Base-by-base conservation (phyloP, 805 yeast genomes). In the Saturnispora dispora region DNA sequence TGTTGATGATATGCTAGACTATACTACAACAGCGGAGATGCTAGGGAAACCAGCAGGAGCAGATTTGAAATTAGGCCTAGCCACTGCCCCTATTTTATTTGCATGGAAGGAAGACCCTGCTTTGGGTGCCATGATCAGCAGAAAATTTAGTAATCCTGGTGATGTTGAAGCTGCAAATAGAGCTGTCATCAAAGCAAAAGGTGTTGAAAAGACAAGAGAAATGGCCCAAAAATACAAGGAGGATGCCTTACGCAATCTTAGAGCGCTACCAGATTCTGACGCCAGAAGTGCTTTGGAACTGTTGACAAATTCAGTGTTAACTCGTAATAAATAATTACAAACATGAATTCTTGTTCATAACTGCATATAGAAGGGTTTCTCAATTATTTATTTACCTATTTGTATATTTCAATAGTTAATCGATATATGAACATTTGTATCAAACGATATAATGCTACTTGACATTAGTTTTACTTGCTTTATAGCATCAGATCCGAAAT, bases 21-120 rank as follows among this genome's bases (percentile, higher is more conserved):
- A 88, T 66, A 88, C 97, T 0, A 82, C 88, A n/a, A 81, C 90
- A 30, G 87, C 88, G 18, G 79, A 79, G 41, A 81, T 86, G 48
- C 71, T 93, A 52, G 99, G 99, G 36, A 93, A 93, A 67, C 98
- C 99, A 2, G 83, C 96, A 8, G 96, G 93, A 59, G 97, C 96
- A 4, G 99, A 93, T 69, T 75, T 93, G 59, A 81, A 90, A 65
- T 73, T 93, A 43, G 99, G 99, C 0, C 76, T 93, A 59, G 98
- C 98, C 1, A 93, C 99, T 0, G 98, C 97, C 0, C 99, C 99
- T 1, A 89, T 91, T 3, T 71, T 93, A 50, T 93, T 77, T 68
- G 98, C 99, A 1, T 93, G 99, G 99, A 82, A 79, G 61, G 79
- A 84, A 60, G 81, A 79, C 60, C 95, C 96, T 0, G 85, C 83